phyloP scores from a whole-genome alignment of 1,284 basidiomycete species.

The Xerocomus amazonicus region DNA sequence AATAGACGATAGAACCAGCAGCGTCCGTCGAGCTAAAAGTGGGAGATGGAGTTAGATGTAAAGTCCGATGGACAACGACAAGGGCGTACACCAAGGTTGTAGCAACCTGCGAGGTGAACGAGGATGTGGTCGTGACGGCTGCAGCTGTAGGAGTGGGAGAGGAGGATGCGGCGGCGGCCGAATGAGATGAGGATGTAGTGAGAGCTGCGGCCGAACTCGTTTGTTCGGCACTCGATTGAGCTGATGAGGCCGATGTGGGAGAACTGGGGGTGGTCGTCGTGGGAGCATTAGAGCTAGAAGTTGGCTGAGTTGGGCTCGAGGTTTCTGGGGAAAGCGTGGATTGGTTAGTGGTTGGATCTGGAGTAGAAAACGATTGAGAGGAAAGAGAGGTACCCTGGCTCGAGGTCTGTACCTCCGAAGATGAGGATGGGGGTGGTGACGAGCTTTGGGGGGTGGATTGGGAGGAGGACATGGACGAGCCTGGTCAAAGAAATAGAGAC shows the following conservation, averaged over 20 bases:
- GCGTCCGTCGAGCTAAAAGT: conserved; percentile 24
- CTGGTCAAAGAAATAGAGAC: neutral
- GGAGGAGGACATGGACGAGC: conserved; percentile 22
- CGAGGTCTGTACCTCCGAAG: conserved; percentile 6
- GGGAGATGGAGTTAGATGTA: neutral
- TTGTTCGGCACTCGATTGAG: conserved; percentile 4
- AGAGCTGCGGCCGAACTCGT: neutral
- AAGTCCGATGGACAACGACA: neutral
- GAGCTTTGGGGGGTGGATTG: neutral
- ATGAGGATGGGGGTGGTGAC: neutral
- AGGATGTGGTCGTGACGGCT: neutral
- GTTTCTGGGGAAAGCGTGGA: conserved; percentile 8
- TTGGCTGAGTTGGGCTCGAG: neutral
- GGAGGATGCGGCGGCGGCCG: neutral
- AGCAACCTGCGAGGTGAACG: conserved; percentile 12
- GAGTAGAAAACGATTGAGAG: conserved; percentile 2
- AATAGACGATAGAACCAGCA: conserved; percentile 16
- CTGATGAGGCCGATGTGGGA: neutral
- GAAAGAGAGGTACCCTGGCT: conserved; percentile 20
- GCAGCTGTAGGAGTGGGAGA: neutral
- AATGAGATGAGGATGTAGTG: neutral
- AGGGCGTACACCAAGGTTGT: conserved; percentile 19
- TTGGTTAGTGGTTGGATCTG: conserved; percentile 12
- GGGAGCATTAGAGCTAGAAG: neutral
- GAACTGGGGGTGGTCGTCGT: neutral